Base-by-base conservation (phyloP, 1,284 basidiomycete species). In the Coriolopsis trogii region DNA sequence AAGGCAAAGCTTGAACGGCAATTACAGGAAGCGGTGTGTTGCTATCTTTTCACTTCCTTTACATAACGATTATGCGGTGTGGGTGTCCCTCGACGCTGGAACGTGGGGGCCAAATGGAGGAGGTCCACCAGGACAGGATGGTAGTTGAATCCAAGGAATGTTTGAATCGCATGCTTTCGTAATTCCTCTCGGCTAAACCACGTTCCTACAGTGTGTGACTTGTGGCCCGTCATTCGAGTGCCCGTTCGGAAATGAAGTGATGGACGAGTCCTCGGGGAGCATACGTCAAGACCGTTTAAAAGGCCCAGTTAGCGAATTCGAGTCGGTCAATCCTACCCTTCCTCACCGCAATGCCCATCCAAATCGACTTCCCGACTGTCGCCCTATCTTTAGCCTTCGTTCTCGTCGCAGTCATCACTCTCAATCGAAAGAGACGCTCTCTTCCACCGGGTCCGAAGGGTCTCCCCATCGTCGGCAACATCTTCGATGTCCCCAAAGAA, bases 371-470 rank as follows among this genome's bases (percentile, higher is more conserved):
- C 9, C 43, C 23, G 16, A 4, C 49, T 41, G 21, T 52, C 20
- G 47, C 48, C 23, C 51, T 52, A 18, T 26, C 54, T 10, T 21
- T 43, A 20, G 43, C 44, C 16, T 37, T 46, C 24, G 30, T 52
- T 4, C 25, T 58, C 31, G 30, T 52, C 26, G 52, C 43, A 30
- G 52, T 44, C n/a, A 34, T 60, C 33, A 42, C 55, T 31, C 39
- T 50, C 20, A 48, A 43, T 23, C 55, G 51, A 28, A 48, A 46
- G 48, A 44, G 56, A 16, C 56, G 42, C 12, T 46, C 52, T 8
- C 60, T 64, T 36, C 67, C 67, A 15, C 66, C 66, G 8, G 67
- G 67, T 9, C 67, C 67, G 13, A 62, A 51, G 31, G 65, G 65
- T 6, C 38, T 60, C 15, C 67, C 66, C 2, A 20, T 68, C 37